phyloP scores from a whole-genome alignment of 257 asterid genomes.

The Nicotiana sylvestris region DNA sequence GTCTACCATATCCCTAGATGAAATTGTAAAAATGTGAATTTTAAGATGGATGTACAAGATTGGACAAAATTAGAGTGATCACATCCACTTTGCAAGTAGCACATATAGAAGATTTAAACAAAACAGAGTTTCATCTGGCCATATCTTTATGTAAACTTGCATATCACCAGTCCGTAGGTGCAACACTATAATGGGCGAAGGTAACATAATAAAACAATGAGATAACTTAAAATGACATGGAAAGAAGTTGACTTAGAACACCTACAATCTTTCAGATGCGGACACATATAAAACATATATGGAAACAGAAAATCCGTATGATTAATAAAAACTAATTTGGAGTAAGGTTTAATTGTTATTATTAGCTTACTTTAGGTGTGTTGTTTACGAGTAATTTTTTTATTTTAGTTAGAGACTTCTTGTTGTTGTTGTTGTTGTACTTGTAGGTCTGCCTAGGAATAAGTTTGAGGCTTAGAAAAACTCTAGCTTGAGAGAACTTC shows the following conservation, averaged over 20 bases:
- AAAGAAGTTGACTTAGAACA: neutral
- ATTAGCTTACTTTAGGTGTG: neutral
- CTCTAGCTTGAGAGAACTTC: neutral
- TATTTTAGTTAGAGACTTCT: neutral
- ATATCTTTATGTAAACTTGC: neutral
- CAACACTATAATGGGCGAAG: neutral
- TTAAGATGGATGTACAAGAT: neutral
- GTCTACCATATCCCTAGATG: neutral
- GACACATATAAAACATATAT: neutral
- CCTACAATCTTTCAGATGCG: neutral
- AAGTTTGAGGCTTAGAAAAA: neutral
- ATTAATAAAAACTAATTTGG: neutral
- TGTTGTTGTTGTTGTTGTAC: too few relatives aligned
- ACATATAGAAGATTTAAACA: neutral
- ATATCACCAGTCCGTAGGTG: neutral
- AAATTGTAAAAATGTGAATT: neutral
- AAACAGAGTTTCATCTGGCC: neutral
- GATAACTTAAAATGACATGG: neutral
- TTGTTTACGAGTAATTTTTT: neutral
- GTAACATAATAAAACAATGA: neutral
- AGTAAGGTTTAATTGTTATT: neutral
- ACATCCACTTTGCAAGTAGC: neutral
- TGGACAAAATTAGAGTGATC: conserved; percentile 5
- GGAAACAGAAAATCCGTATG: neutral
- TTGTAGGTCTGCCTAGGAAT: neutral